Base-by-base conservation (phyloP, 805 yeast genomes). In the Pichia sporocuriosa region DNA sequence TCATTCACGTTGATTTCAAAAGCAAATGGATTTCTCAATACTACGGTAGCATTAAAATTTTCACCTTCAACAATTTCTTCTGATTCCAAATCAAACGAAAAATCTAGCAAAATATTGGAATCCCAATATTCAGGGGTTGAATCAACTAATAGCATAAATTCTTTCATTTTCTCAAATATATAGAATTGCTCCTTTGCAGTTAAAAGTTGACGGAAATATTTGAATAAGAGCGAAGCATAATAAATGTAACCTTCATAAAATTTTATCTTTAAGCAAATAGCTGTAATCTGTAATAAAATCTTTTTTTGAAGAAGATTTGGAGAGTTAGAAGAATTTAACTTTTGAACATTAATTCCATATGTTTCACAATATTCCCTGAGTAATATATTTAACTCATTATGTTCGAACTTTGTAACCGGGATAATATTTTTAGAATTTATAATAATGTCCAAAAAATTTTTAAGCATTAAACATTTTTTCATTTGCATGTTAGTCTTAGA, bases 1-100 rank as follows among this genome's bases (percentile, higher is more conserved):
- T 71, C 71, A 16, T 67, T 65, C 5, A 89, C 62, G 29, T 75
- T 79, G 12, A 89, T 63, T 32, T 81, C 86, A 58, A 85, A 86
- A 6, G 75, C 73, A 62, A 77, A 86, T 8, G 96, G 95, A 56
- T 90, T 90, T 54, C 83, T 88, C 8, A 89, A 53, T 3, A 67
- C 63, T 2, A 85, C 63, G 6, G 65, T 56, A 15, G 84, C 65
- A 43, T 77, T 82, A 11, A 75, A 72, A 4, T 73, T 66, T 40
- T 87, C 95, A 26, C 79, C 84, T 48, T 74, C 75, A 15, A 79
- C 79, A 6, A 78, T 49, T 15, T 47, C 39, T 4, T 46, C 52
- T 7, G 48, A 46, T 4, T 43, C 35, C 12, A 37, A 21, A 1
- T 43, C 45, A 17, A 52, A 39, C 7, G 49, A 59, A 19, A 59